These are phyloP conservation scores for Vaccinium vitisidaea DNA, from an alignment of 148 eudicot species.

Conservation along the genomic window DNA sequence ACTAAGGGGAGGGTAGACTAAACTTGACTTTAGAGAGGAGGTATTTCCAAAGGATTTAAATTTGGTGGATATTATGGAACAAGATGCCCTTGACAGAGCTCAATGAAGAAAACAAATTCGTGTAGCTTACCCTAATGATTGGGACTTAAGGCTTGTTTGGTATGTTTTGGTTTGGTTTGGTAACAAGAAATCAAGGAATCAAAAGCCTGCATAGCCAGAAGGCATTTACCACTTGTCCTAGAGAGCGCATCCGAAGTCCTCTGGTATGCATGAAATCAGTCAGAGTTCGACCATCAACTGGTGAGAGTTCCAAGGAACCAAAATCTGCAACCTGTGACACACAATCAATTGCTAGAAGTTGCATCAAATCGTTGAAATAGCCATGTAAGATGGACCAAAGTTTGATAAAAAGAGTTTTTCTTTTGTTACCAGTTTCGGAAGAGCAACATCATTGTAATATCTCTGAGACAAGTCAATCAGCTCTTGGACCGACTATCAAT, in stretches of 20 bases:
- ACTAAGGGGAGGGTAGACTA: background rate
- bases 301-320: slow-evolving; percentile 98
- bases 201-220: slow-evolving; percentile 8
- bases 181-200: background rate
- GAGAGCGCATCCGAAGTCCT: slow-evolving; percentile 98
- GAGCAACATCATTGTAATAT: slow-evolving; percentile 90
- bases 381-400: background rate
- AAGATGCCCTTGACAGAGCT: background rate
- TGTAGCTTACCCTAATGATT: background rate
- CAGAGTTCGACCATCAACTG: slow-evolving; percentile 96
- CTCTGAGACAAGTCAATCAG: slow-evolving; percentile 79
- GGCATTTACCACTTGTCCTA: slow-evolving; percentile 85
- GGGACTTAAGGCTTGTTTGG: background rate
- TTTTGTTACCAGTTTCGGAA: slow-evolving; percentile 89
- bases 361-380: slow-evolving; percentile 10
- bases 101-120: background rate
- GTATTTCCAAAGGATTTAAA: background rate
- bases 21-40: background rate
- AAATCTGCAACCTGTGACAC: slow-evolving; percentile 91
- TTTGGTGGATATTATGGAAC: background rate
- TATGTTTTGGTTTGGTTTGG: background rate
- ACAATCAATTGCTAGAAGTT: slow-evolving; percentile 16
- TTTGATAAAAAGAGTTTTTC: slow-evolving; percentile 8
- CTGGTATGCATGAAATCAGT: slow-evolving; percentile 99
- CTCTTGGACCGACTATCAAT: slow-evolving; percentile 79